Evolutionary conservation across 306 rosid genomes (phyloP).

Genomic region (Acmispon strigosus): DNA sequence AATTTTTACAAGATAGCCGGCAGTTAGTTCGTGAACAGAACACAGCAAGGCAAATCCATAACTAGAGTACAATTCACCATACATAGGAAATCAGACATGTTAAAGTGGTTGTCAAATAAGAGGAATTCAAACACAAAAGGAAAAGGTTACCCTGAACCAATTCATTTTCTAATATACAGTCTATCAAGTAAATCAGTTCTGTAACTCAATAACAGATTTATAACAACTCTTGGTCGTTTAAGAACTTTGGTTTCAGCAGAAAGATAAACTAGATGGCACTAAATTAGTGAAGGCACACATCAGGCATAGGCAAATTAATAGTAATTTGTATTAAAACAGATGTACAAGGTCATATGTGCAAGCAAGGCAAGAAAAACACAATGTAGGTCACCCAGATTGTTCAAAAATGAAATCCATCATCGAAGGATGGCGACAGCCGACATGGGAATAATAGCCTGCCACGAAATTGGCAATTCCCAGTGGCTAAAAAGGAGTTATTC

Average conservation of each 20-base stretch:
- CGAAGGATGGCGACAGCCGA: not conserved
- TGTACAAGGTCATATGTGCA: not conserved
- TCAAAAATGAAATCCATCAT: not conserved
- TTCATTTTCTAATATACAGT: too few species aligned
- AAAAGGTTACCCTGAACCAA: too few species aligned
- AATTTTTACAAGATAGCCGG: too few species aligned
- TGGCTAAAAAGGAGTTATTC: not conserved
- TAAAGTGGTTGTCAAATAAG: too few species aligned
- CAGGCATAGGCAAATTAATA: not conserved
- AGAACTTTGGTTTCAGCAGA: not conserved
- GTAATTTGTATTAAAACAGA: not conserved
- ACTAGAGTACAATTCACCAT: too few species aligned
- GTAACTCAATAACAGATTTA: too few species aligned
- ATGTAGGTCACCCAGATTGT: not conserved
- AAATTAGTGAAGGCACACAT: constrained; percentile 12
- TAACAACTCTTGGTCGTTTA: too few species aligned
- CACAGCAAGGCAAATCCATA: too few species aligned
- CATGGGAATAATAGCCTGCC: not conserved
- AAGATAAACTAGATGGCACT: constrained; percentile 10
- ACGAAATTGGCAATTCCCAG: not conserved
- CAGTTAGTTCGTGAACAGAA: too few species aligned
- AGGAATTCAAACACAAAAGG: too few species aligned
- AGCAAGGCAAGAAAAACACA: not conserved
- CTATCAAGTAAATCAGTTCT: too few species aligned
- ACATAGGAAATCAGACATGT: too few species aligned